Evolutionary conservation across 768 basidiomycete species (phyloP), one percentile per base, ranked within the genome.

Genomic region (Termitomyces sp.): DNA sequence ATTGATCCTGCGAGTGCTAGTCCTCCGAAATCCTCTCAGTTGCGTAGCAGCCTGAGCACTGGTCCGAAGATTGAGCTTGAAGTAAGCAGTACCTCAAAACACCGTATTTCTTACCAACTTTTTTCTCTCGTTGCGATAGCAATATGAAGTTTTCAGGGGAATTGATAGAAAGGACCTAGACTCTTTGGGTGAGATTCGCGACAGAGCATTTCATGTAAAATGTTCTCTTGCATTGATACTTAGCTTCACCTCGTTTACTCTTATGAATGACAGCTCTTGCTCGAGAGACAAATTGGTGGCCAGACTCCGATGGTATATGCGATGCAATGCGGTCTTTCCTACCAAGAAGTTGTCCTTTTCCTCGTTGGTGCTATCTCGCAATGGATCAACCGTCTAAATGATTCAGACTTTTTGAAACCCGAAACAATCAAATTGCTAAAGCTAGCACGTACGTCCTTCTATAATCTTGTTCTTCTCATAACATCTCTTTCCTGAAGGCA

Each of bases 301-400:
- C 85, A 86, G 23, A 94, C 94, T 1, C 95, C 95, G 4, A 82
- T 98, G 14, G 81, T 97, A 7, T 93, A 98, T 68, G 93, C 94
- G 1, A 92, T 96, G 80, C 80, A 88, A 28, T 85, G 89, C 28
- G 89, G 90, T 30, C 71, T 78, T 59, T 80, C 83, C 40, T 86
- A 92, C 64, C 78, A 82, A 62, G 94, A 97, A 56, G 84, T 98
- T 4, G 89, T 93, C 3, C 91, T 98, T 59, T 66, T 96, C 9
- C 79, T 98, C 1, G 72, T 97, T 8, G 95, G 95, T 8, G 92
- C 95, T 14, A 86, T 97, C 68, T 95, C 93, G 13, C 84, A 94
- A 20, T 96, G 87, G 78, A 85, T 98, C 59, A 98, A 98, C 70
- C 80, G 89, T 66, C 78, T 97, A 0, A 86, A 89, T 59, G 93